A percentile compares a stretch with the other conserved stretches of the same genome.
Conservation (phyloP, 257 asterid genomes). For the Fraxinus americana region DNA sequence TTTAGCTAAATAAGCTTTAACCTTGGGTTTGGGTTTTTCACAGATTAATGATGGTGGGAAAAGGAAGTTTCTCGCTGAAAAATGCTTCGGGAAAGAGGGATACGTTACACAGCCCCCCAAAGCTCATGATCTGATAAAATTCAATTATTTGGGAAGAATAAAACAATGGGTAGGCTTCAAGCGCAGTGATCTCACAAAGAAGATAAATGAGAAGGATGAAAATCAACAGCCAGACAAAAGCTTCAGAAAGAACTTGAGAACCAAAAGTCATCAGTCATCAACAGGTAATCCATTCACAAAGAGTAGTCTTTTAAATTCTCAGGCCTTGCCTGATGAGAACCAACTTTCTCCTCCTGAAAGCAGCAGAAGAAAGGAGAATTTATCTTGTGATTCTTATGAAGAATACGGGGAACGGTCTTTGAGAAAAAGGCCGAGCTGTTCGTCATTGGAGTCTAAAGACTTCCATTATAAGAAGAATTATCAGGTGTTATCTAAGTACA, state of each 20-base stretch:
- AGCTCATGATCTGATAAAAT: constrained; percentile 35
- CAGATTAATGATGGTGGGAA: constrained; percentile 48
- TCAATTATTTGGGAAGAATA: constrained; percentile 50
- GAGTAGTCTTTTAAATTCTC: constrained; percentile 32
- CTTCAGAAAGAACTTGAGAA: constrained; percentile 23
- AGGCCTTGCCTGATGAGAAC: constrained; percentile 32
- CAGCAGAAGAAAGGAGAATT: constrained; percentile 43
- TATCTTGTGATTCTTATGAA: constrained; percentile 29
- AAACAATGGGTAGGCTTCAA: constrained; percentile 72
- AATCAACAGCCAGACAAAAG: constrained; percentile 34
- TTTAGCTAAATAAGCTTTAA: constrained; percentile 2
- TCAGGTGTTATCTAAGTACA: constrained; percentile 33
- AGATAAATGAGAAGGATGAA: constrained; percentile 39
- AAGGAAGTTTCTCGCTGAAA: constrained; percentile 33
- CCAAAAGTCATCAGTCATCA: constrained; percentile 34
- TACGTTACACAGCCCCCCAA: constrained; percentile 27
- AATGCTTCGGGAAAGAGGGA: constrained; percentile 30
- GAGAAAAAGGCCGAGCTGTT: constrained; percentile 37
- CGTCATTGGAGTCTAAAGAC: constrained; percentile 33
- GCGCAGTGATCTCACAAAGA: constrained; percentile 56
- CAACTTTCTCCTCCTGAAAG: constrained; percentile 34
- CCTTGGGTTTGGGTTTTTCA: constrained; percentile 10
- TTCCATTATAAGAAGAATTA: constrained; percentile 31
- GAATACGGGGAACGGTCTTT: constrained; percentile 35
- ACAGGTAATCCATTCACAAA: constrained; percentile 24